Conservation (phyloP, 1,139 yeast genomes). For the Yamadazyma sp. region DNA sequence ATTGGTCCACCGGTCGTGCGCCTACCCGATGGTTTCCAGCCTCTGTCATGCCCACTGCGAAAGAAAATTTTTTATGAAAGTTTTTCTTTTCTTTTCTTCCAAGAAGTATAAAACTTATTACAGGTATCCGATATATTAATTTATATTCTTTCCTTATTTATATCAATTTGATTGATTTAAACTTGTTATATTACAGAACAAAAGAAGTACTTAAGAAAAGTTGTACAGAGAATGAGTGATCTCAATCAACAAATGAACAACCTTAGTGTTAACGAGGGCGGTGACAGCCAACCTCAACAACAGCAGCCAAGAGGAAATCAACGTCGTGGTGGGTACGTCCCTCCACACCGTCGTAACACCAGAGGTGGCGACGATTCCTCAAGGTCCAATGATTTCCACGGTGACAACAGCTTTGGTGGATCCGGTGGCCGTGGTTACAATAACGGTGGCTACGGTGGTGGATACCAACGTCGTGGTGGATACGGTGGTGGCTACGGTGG, state of each 20-base stretch:
- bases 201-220: slow-evolving; percentile 8
- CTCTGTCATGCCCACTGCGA: slow-evolving; percentile 1
- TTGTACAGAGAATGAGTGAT: slow-evolving; percentile 32
- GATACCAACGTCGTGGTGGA: slow-evolving; percentile 17
- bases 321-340: slow-evolving; percentile 50
- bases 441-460: slow-evolving; percentile 17
- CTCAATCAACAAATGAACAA: slow-evolving; percentile 45
- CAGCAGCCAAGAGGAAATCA: slow-evolving; percentile 11
- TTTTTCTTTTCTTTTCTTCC: slow-evolving; percentile 3
- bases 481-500: slow-evolving; percentile 23
- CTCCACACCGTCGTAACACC: slow-evolving; percentile 61
- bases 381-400: not conserved
- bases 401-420: slow-evolving; percentile 9
- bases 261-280: slow-evolving; percentile 35
- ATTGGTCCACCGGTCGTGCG: not conserved
- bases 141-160: slow-evolving; percentile 10
- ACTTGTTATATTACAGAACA: not conserved
- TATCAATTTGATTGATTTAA: slow-evolving; percentile 1
- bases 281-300: slow-evolving; percentile 1
- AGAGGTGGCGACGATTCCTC: slow-evolving; percentile 18
- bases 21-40: slow-evolving; percentile 1
- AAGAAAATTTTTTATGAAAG: slow-evolving; percentile 8
- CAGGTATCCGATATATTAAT: slow-evolving; percentile 12
- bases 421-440: slow-evolving; percentile 16
- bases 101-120: slow-evolving; percentile 1